These are phyloP conservation scores for Trifolium repens DNA, from an alignment of 306 rosid genomes.

Conservation along the genomic window DNA sequence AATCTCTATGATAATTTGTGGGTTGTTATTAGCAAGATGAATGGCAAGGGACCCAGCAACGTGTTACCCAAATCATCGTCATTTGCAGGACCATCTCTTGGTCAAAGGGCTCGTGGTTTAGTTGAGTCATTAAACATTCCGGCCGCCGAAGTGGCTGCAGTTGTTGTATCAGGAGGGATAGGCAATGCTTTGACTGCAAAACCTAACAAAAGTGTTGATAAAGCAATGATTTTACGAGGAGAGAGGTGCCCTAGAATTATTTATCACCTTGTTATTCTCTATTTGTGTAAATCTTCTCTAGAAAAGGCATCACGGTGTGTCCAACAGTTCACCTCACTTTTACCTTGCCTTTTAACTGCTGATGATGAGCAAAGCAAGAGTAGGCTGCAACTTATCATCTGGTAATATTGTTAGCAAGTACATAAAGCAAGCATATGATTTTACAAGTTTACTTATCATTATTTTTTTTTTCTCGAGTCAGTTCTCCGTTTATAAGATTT, in stretches of 20 bases:
- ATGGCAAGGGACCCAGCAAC: conserved; percentile 81
- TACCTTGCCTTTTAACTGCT: conserved; percentile 82
- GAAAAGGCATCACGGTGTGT: conserved; percentile 90
- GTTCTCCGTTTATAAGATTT: background rate
- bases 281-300: conserved; percentile 85
- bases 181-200: conserved; percentile 87
- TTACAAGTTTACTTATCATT: conserved; percentile 7
- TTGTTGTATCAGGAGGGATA: conserved; percentile 95
- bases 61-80: conserved; percentile 68
- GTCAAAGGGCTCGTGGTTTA: conserved; percentile 98
- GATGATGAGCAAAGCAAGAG: conserved; percentile 97
- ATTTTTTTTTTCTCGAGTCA: background rate
- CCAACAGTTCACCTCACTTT: conserved; percentile 78
- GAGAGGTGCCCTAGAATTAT: conserved; percentile 92
- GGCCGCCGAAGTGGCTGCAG: conserved; percentile 99
- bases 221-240: conserved; percentile 94
- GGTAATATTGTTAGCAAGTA: conserved; percentile 56
- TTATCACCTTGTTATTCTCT: conserved; percentile 83
- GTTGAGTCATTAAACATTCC: conserved; percentile 98
- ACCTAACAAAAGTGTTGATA: conserved; percentile 81
- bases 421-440: conserved; percentile 25
- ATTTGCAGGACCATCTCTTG: conserved; percentile 72
- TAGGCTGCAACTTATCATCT: conserved; percentile 88
- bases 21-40: conserved; percentile 79
- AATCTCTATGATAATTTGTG: conserved; percentile 77